phyloP scores from a whole-genome alignment of 805 yeast genomes.

The Candida tibetensis region DNA sequence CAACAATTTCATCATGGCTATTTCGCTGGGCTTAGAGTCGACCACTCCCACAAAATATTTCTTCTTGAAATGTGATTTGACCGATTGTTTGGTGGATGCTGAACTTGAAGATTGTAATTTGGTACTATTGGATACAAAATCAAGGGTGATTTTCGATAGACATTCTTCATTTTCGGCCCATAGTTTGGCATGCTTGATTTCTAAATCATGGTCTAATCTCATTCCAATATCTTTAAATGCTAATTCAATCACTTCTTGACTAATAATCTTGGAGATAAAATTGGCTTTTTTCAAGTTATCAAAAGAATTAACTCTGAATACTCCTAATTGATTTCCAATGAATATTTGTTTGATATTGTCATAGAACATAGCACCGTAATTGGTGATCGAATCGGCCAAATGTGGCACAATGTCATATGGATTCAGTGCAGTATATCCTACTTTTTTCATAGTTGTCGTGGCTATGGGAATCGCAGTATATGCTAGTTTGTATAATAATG shows the following conservation, averaged over 20 bases:
- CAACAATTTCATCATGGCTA: constrained; percentile 46
- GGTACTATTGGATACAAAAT: constrained; percentile 37
- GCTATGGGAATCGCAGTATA: constrained; percentile 32
- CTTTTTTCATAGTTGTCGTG: constrained; percentile 30
- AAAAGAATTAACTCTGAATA: constrained; percentile 48
- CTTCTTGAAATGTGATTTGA: constrained; percentile 35
- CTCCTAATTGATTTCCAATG: constrained; percentile 50
- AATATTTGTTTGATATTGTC: constrained; percentile 33
- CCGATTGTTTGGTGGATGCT: constrained; percentile 30
- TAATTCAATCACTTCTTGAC: constrained; percentile 47
- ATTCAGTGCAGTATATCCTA: constrained; percentile 32
- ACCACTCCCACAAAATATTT: constrained; percentile 42
- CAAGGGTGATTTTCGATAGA: constrained; percentile 37
- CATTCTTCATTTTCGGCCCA: constrained; percentile 49
- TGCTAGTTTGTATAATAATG: constrained; percentile 18
- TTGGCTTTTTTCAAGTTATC: constrained; percentile 51
- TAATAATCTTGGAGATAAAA: constrained; percentile 43
- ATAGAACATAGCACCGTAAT: constrained; percentile 46
- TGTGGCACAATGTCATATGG: constrained; percentile 31
- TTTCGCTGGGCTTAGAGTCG: constrained; percentile 37
- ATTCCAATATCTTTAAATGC: constrained; percentile 45
- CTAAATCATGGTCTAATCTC: constrained; percentile 32
- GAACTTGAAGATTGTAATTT: constrained; percentile 44
- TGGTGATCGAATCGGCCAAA: constrained; percentile 34
- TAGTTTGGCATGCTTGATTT: constrained; percentile 37